Base-by-base conservation (phyloP, 768 basidiomycete genomes). In the Daedaleopsis nitida region DNA sequence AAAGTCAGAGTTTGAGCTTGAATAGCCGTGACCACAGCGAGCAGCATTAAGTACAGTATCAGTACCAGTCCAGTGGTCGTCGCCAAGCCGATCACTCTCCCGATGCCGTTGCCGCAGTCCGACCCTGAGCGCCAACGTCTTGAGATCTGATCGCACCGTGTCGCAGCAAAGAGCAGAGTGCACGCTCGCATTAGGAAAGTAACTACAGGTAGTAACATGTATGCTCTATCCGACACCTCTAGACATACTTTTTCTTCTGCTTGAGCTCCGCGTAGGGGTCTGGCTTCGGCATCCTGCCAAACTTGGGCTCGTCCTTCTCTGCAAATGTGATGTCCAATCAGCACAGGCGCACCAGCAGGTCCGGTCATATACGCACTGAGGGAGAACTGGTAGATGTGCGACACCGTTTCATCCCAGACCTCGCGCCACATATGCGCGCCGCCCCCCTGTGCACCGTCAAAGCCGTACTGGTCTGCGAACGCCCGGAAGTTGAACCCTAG, bases 401-500 rank as follows among this genome's bases (percentile, higher is more conserved):
- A 78, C 14, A 92, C 90, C 10, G 79, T 74, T 65, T 81, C 75
- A 66, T 86, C 80, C 92, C 92, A 95, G 43, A 86, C 79, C 65
- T 85, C 85, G 69, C 94, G 80, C 85, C 88, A 96, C 87, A 95
- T 92, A 72, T 90, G 87, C 5, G 80, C 86, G 7, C 90, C 94
- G 19, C 89, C 90, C 38, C 91, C 88, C 38, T 72, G 70, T 32
- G 75, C 75, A 21, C 74, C 78, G 68, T 85, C 78, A 53, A 91
- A 70, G 42, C 78, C 79, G 75, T 88, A 83, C 61, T 78, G 68
- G 49, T 73, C 71, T 56, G 81, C 76, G 68, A 96, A 94, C 37
- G 75, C 76, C 53, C 92, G 82, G 43, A 89, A 80, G 73, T 88
- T 73, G 71, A 95, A 94, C 5, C 81, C 81, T 11, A 76, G 74